Base-by-base conservation (phyloP, 768 basidiomycete genomes). In the Phylloporus sp. region DNA sequence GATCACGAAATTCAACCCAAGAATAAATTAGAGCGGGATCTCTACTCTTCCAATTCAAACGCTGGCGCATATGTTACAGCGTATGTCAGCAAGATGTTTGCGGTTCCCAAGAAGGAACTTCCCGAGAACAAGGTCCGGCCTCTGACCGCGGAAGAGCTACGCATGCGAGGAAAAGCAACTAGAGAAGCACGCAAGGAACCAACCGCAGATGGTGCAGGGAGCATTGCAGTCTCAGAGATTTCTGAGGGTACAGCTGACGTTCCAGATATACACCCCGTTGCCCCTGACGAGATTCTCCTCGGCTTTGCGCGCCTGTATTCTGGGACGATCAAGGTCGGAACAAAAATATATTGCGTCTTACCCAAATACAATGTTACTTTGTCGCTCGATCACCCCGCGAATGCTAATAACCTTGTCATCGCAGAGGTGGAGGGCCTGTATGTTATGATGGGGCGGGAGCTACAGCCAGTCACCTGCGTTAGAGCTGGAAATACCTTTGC, bases 41-140 rank as follows among this genome's bases (percentile, higher is more conserved):
- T 98, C 15, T 97, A 86, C 70, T 67, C 79, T 0, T 90, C 93
- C 38, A 81, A 82, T 47, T 77, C 80, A 2, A 74, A 62, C 2
- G 57, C 78, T 2, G 75, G 76, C 6, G 84, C 86, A 0, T 81
- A 72, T 50, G 75, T 93, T 12, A 81, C 85, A 15, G 95, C 86
- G 6, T 97, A 94, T 68, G 88, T 97, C 42, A 95, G 91, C 78
- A 99, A 98, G 70, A 99, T 98, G 95, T 97, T 98, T 63, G 93
- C 94, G 1, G 86, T 97, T 0, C 72, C 83, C n/a, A 72, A 69
- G 20, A 80, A 80, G 49, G 88, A 94, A 43, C 73, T 99, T 22
- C 95, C 95, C 0, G 89, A 94, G 64, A 85, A 88, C 68, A 91
- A 90, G 70, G 82, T 82, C 62, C 85, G 76, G 59, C 74, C 79